Percentiles rank a stretch among this genome's conserved stretches.
phyloP scores from a whole-genome alignment of 345 rosid species.

The Brassica cretica region DNA sequence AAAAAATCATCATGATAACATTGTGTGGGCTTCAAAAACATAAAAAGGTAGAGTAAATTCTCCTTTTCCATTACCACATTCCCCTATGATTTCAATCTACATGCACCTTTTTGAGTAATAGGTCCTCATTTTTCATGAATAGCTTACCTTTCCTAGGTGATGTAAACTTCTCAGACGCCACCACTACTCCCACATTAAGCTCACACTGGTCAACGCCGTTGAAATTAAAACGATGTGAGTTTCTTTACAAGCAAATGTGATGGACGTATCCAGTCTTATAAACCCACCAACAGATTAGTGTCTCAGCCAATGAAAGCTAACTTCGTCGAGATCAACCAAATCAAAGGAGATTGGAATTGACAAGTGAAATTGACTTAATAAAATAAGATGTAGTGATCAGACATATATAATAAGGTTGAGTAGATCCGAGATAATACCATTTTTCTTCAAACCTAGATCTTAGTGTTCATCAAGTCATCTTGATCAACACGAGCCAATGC shows the following conservation, averaged over 20 bases:
- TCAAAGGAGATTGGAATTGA: neutral
- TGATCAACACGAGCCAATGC: neutral
- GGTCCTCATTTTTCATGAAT: constrained; percentile 13
- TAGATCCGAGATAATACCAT: constrained; percentile 4
- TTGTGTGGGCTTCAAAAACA: constrained; percentile 28
- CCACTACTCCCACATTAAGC: constrained; percentile 21
- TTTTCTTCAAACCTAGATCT: constrained; percentile 8
- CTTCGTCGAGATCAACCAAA: neutral
- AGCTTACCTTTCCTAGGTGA: constrained; percentile 34
- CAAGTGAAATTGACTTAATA: neutral
- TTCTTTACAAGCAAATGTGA: neutral
- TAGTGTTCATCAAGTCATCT: neutral
- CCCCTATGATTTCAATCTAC: constrained; percentile 33
- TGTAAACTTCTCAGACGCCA: constrained; percentile 32
- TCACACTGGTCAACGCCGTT: constrained; percentile 27
- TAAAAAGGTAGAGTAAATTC: constrained; percentile 22
- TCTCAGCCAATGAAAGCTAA: neutral
- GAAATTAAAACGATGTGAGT: neutral
- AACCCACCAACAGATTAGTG: neutral
- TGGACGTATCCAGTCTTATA: neutral
- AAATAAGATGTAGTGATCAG: neutral
- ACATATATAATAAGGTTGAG: neutral
- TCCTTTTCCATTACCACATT: constrained; percentile 27
- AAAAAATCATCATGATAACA: constrained; percentile 32
- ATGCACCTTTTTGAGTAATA: constrained; percentile 19